Evolutionary conservation across 768 basidiomycete genomes (phyloP).

Genomic region (Termitomyces sp.): DNA sequence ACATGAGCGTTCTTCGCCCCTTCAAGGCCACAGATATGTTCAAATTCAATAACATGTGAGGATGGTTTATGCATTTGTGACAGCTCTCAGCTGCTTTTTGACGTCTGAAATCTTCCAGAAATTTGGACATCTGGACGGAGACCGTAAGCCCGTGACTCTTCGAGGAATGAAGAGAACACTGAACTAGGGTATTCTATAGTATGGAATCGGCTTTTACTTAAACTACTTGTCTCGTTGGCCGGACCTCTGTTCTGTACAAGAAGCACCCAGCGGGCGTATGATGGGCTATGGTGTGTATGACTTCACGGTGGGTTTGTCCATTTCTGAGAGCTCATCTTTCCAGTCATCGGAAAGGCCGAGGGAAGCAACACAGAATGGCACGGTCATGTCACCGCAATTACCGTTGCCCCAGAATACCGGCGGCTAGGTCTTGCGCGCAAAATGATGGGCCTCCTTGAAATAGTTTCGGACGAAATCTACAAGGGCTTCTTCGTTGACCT

Average conservation of each 20-base stretch:
- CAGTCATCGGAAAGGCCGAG: slow-evolving; percentile 90
- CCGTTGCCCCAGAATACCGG: slow-evolving; percentile 91
- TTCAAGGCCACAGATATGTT: slow-evolving; percentile 89
- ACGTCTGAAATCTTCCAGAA: slow-evolving; percentile 40
- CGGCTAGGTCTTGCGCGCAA: slow-evolving; percentile 80
- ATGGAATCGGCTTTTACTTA: slow-evolving; percentile 84
- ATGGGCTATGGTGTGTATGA: slow-evolving; percentile 84
- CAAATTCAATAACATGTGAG: slow-evolving; percentile 88
- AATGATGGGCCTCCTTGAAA: slow-evolving; percentile 85
- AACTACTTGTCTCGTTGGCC: slow-evolving; percentile 89
- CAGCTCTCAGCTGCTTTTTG: not conserved
- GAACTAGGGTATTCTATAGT: slow-evolving; percentile 38
- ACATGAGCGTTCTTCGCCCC: slow-evolving; percentile 84
- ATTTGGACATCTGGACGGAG: slow-evolving; percentile 96
- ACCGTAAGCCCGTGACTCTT: slow-evolving; percentile 53
- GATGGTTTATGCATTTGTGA: slow-evolving; percentile 2
- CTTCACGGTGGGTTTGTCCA: not conserved
- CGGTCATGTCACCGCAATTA: slow-evolving; percentile 92
- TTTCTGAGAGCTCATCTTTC: not conserved
- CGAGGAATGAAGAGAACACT: not conserved
- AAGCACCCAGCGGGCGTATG: slow-evolving; percentile 74
- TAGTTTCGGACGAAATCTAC: slow-evolving; percentile 76
- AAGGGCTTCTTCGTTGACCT: slow-evolving; percentile 91
- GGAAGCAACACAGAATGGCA: slow-evolving; percentile 74
- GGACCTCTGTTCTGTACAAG: slow-evolving; percentile 80